These are phyloP conservation scores for Xylaria sp. DNA, from an alignment of 2,329 filamentous ascomycete species.

Conservation along the genomic window DNA sequence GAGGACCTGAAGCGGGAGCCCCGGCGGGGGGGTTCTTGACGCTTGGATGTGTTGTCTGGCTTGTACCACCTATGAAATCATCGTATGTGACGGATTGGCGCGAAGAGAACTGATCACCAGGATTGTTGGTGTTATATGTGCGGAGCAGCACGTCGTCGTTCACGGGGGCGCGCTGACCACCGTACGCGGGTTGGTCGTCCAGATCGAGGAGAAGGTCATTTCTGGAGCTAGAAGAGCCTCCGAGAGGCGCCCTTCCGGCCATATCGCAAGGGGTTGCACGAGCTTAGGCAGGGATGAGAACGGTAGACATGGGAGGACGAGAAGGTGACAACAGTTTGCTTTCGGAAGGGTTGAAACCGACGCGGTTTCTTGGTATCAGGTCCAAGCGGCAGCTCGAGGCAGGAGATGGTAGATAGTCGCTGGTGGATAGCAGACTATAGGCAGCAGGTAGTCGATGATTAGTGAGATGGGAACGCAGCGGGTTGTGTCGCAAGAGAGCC, in stretches of 20 bases:
- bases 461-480: slow-evolving; percentile 17
- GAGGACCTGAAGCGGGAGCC: slow-evolving; percentile 45
- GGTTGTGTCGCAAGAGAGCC: slow-evolving; percentile 34
- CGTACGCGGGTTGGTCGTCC: slow-evolving; percentile 77
- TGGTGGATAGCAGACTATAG: slow-evolving; percentile 3
- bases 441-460: slow-evolving; percentile 1
- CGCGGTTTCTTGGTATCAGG: slow-evolving; percentile 13
- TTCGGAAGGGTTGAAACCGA: slow-evolving; percentile 12
- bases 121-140: slow-evolving; percentile 73
- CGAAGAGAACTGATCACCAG: slow-evolving; percentile 65
- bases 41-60: slow-evolving; percentile 61
- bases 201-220: slow-evolving; percentile 78
- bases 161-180: slow-evolving; percentile 78
- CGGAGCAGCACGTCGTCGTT: slow-evolving; percentile 84
- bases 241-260: slow-evolving; percentile 68
- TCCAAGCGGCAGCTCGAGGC: slow-evolving; percentile 24
- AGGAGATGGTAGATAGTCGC: not conserved
- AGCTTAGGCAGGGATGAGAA: slow-evolving; percentile 45
- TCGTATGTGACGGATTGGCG: slow-evolving; percentile 94
- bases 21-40: slow-evolving; percentile 54
- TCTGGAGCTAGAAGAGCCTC: slow-evolving; percentile 60
- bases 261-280: slow-evolving; percentile 62
- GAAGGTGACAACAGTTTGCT: slow-evolving; percentile 13
- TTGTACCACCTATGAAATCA: slow-evolving; percentile 82
- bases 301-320: slow-evolving; percentile 49